These are phyloP conservation scores for Cladophialophora chaetospira DNA, from an alignment of 2,329 filamentous ascomycete genomes.

Conservation along the genomic window DNA sequence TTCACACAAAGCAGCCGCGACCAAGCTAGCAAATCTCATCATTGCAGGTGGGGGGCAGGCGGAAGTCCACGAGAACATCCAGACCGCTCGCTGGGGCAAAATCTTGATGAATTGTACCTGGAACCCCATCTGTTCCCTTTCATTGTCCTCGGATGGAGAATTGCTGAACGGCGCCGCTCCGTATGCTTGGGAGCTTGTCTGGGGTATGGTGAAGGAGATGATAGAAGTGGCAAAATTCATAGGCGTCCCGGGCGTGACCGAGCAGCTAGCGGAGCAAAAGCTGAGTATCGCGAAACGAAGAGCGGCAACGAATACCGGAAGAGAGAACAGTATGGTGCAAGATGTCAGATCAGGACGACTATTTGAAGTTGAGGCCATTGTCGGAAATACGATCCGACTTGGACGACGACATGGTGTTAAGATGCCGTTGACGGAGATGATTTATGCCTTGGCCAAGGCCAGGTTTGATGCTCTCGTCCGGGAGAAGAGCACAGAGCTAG, in stretches of 20 bases:
- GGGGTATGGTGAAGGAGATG: slow-evolving; percentile 53
- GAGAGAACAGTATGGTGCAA: slow-evolving; percentile 54
- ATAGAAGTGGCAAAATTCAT: slow-evolving; percentile 46
- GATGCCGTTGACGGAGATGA: slow-evolving; percentile 32
- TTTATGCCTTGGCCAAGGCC: slow-evolving; percentile 36
- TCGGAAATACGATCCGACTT: slow-evolving; percentile 58
- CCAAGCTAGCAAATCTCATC: slow-evolving; percentile 48
- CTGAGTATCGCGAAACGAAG: slow-evolving; percentile 44
- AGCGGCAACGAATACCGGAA: slow-evolving; percentile 40
- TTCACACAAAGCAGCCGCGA: slow-evolving; percentile 37
- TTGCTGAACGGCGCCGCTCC: slow-evolving; percentile 48
- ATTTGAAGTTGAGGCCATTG: slow-evolving; percentile 58
- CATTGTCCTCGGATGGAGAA: slow-evolving; percentile 54
- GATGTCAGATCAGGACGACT: slow-evolving; percentile 54
- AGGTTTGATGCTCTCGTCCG: slow-evolving; percentile 30
- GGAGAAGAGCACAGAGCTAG: slow-evolving; percentile 2
- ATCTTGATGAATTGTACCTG: slow-evolving; percentile 55
- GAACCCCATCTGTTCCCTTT: slow-evolving; percentile 57
- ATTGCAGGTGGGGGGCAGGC: slow-evolving; percentile 49
- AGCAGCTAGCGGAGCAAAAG: slow-evolving; percentile 47
- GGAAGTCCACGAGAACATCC: slow-evolving; percentile 42
- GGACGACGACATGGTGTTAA: slow-evolving; percentile 51
- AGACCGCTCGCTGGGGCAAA: slow-evolving; percentile 39
- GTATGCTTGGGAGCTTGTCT: slow-evolving; percentile 41
- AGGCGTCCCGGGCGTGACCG: slow-evolving; percentile 47